phyloP scores from a whole-genome alignment of 1,284 basidiomycete species.

The Coniferiporia sulphurascens region DNA sequence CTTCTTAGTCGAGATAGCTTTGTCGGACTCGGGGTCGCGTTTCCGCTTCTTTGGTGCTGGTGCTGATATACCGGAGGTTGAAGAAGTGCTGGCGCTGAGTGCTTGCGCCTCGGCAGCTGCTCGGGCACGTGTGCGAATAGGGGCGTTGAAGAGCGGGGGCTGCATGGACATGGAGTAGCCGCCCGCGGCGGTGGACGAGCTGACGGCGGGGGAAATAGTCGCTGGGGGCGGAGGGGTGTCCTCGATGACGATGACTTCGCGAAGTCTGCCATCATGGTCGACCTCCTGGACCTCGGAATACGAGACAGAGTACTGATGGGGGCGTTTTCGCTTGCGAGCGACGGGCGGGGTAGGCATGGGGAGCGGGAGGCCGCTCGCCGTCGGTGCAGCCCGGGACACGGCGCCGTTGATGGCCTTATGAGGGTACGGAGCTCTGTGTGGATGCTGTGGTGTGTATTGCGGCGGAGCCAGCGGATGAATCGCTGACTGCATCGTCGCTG shows the following conservation, averaged over 20 bases:
- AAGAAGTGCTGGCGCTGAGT: conserved; percentile 59
- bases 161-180: conserved; percentile 73
- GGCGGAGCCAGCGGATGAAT: conserved; percentile 56
- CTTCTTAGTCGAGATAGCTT: conserved; percentile 60
- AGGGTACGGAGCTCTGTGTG: conserved; percentile 43
- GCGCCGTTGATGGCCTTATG: conserved; percentile 30
- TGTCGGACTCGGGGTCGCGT: conserved; percentile 63
- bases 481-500: conserved; percentile 54
- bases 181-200: conserved; percentile 47
- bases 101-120: conserved; percentile 78
- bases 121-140: conserved; percentile 73
- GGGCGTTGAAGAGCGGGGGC: conserved; percentile 65
- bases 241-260: conserved; percentile 85
- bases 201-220: conserved; percentile 61
- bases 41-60: conserved; percentile 75
- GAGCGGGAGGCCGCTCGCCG: conserved; percentile 25
- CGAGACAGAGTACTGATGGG: conserved; percentile 71
- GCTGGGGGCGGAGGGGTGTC: conserved; percentile 74
- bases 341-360: conserved; percentile 57
- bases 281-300: conserved; percentile 83
- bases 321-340: conserved; percentile 75
- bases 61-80: conserved; percentile 44
- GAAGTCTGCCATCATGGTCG: conserved; percentile 64
- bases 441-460: conserved; percentile 17
- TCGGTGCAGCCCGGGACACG: conserved; percentile 23